Percentiles rank a stretch among this genome's conserved stretches.
These are phyloP conservation scores for Lecanosticta acicola DNA, from an alignment of 2,329 filamentous ascomycete genomes.

Conservation along the genomic window DNA sequence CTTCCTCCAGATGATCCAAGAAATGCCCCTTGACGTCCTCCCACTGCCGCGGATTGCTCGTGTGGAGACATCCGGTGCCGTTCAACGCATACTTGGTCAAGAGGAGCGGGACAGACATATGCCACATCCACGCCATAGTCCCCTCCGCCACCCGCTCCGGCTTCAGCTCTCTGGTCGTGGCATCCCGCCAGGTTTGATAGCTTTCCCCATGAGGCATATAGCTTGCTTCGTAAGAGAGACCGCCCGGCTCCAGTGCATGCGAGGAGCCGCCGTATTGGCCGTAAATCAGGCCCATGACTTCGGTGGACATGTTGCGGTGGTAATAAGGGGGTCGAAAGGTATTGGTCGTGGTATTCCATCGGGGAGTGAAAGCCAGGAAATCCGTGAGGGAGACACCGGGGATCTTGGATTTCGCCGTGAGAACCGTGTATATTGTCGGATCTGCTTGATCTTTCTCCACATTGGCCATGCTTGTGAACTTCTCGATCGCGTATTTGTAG, in stretches of 20 bases:
- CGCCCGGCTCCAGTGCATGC: slow-evolving; percentile 35
- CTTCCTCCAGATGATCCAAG: slow-evolving; percentile 8
- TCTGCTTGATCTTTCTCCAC: slow-evolving; percentile 59
- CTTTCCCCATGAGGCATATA: slow-evolving; percentile 19
- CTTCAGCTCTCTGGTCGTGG: slow-evolving; percentile 10
- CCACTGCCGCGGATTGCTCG: slow-evolving; percentile 6
- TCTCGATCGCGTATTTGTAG: slow-evolving; percentile 52
- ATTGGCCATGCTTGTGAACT: slow-evolving; percentile 50
- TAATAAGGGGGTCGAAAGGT: slow-evolving; percentile 68
- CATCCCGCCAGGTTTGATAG: slow-evolving; percentile 11
- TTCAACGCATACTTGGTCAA: slow-evolving; percentile 10
- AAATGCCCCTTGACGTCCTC: slow-evolving; percentile 12
- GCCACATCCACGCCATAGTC: slow-evolving; percentile 15
- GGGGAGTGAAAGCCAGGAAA: slow-evolving; percentile 64
- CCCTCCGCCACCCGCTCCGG: slow-evolving; percentile 12
- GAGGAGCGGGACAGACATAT: slow-evolving; percentile 10
- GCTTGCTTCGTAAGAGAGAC: slow-evolving; percentile 14
- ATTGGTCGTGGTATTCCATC: slow-evolving; percentile 61
- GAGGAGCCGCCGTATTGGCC: slow-evolving; percentile 48
- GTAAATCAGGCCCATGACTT: slow-evolving; percentile 56
- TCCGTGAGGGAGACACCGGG: slow-evolving; percentile 55
- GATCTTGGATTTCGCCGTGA: slow-evolving; percentile 53
- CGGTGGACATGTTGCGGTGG: slow-evolving; percentile 61
- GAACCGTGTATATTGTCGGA: slow-evolving; percentile 59
- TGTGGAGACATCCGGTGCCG: slow-evolving; percentile 9